Evolutionary conservation across 2,329 filamentous ascomycete species (phyloP).

Genomic region (Alternaria sp.): DNA sequence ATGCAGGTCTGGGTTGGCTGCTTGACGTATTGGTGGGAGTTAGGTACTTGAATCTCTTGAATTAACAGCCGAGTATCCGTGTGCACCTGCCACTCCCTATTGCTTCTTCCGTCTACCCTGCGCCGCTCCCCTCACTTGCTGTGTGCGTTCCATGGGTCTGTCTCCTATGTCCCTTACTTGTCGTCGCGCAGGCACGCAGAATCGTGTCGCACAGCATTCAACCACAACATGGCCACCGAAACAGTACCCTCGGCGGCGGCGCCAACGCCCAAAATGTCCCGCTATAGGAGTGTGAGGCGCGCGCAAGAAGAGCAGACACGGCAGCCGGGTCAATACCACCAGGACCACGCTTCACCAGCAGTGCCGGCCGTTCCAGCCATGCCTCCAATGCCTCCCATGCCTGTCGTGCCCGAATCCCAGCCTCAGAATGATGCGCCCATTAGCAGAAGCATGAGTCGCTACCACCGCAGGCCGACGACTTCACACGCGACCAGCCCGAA

Average conservation of each 20-base stretch:
- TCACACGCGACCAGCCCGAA: constrained; percentile 38
- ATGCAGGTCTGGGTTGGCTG: constrained; percentile 8
- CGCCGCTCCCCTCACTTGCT: constrained; percentile 21
- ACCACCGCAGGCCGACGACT: constrained; percentile 47
- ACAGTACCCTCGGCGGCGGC: constrained; percentile 34
- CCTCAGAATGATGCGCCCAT: constrained; percentile 32
- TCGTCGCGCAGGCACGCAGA: constrained; percentile 31
- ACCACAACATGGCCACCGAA: constrained; percentile 47
- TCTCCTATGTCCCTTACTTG: constrained; percentile 27
- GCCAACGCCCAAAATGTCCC: constrained; percentile 59
- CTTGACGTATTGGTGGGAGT: constrained; percentile 20
- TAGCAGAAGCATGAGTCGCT: constrained; percentile 53
- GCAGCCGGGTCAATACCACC: constrained; percentile 18
- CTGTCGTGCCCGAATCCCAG: constrained; percentile 35
- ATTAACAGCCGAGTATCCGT: constrained; percentile 32
- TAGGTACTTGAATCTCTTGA: constrained; percentile 22
- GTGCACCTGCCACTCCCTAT: constrained; percentile 30
- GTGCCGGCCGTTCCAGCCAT: constrained; percentile 16
- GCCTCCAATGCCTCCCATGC: constrained; percentile 34
- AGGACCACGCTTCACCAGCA: constrained; percentile 23
- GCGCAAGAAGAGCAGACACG: constrained; percentile 48
- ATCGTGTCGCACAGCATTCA: constrained; percentile 29
- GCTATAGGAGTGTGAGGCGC: constrained; percentile 67
- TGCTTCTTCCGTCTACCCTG: constrained; percentile 13
- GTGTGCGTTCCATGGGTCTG: constrained; percentile 16